Conservation (phyloP, 2,329 filamentous ascomycete species). For the Emergomyces africanus region DNA sequence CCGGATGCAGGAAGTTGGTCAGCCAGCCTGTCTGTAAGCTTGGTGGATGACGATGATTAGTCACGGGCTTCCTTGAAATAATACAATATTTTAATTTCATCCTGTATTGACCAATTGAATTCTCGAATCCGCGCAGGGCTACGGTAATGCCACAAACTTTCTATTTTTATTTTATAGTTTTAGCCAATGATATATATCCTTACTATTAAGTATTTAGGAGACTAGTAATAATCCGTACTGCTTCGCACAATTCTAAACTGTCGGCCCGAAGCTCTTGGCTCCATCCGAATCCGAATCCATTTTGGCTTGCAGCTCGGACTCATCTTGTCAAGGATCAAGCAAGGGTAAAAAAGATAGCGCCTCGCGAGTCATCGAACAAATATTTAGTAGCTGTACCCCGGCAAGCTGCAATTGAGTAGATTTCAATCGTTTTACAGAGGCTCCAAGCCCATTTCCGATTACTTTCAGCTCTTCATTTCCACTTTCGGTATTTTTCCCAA, state of each 20-base stretch:
- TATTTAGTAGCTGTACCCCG: background rate
- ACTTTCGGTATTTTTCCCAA: background rate
- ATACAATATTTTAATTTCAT: too few species aligned
- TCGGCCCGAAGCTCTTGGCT: background rate
- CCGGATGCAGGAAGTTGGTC: background rate
- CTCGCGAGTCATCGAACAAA: background rate
- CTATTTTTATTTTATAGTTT: too few species aligned
- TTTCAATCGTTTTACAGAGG: background rate
- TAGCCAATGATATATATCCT: background rate
- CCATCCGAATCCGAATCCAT: too few species aligned
- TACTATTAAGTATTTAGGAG: too few species aligned
- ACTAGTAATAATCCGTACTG: background rate
- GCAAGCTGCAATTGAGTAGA: background rate
- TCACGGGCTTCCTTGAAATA: too few species aligned
- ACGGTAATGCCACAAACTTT: too few species aligned
- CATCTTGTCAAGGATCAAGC: background rate
- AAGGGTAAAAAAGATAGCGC: background rate
- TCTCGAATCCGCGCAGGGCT: too few species aligned
- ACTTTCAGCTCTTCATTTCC: background rate
- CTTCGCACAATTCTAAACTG: background rate
- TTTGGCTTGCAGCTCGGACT: background rate
- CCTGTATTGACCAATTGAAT: too few species aligned
- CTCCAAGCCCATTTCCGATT: background rate
- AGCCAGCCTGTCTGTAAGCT: too few species aligned
- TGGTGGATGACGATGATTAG: background rate